A percentile compares a stretch with the other conserved stretches of the same genome.
These are phyloP conservation scores for Poronia punctata DNA, from an alignment of 495 filamentous ascomycete genomes.

Conservation along the genomic window DNA sequence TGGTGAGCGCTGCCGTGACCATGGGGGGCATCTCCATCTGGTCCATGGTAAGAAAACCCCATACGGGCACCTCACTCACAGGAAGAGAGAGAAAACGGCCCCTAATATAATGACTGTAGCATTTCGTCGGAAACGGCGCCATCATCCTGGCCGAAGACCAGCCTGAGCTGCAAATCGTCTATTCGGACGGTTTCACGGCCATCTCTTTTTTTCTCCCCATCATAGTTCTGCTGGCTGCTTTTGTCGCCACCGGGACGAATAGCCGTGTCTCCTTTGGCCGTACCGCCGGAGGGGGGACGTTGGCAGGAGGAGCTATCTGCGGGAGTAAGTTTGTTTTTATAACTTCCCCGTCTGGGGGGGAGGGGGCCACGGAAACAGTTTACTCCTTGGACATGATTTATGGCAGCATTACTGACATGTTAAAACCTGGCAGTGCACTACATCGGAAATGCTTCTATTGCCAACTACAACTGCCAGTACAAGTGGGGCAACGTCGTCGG, in stretches of 20 bases:
- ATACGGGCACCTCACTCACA: no score
- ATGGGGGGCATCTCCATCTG: slow-evolving; percentile 81
- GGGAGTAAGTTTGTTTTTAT: slow-evolving; percentile 41
- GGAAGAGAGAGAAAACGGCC: no score
- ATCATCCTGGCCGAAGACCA: slow-evolving; percentile 60
- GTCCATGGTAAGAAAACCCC: slow-evolving; percentile 36
- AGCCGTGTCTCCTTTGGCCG: slow-evolving; percentile 50
- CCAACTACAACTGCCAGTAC: slow-evolving; percentile 65
- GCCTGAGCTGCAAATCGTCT: slow-evolving; percentile 58
- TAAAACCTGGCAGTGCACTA: slow-evolving; percentile 88
- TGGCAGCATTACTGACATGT: no score
- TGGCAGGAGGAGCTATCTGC: slow-evolving; percentile 67
- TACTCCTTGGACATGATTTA: no score
- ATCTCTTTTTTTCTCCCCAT: slow-evolving; percentile 79
- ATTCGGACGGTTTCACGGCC: slow-evolving; percentile 64
- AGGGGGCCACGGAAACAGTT: no score
- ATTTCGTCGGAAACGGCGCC: slow-evolving; percentile 79
- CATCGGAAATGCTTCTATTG: slow-evolving; percentile 72
- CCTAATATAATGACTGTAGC: slow-evolving; percentile 37
- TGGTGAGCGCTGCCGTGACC: slow-evolving; percentile 60
- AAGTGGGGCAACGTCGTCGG: slow-evolving; percentile 52
- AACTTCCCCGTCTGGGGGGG: no score
- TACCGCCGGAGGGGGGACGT: slow-evolving; percentile 52
- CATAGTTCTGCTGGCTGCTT: slow-evolving; percentile 62
- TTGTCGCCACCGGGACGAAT: slow-evolving; percentile 55